A percentile compares a stretch with the other conserved stretches of the same genome.
phyloP scores from a whole-genome alignment of 176 grass and related monocot species.

The Eleusine indica region DNA sequence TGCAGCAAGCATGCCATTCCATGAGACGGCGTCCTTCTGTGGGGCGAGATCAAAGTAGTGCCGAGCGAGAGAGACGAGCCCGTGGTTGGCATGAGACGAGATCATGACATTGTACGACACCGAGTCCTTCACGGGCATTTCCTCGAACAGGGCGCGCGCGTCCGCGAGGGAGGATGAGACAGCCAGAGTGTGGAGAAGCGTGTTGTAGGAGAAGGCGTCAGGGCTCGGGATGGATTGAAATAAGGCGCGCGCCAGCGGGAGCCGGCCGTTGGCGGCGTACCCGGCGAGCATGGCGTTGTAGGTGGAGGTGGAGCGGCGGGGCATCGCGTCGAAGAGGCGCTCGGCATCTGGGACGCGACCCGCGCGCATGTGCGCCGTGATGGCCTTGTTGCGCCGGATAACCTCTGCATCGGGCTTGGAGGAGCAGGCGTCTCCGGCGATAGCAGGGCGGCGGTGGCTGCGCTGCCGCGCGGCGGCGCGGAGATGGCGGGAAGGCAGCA shows the following conservation, averaged over 20 bases:
- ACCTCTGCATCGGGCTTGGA: slow-evolving; percentile 53
- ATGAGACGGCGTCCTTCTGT: slow-evolving; percentile 71
- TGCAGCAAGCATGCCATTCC: slow-evolving; percentile 81
- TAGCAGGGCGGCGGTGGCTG: slow-evolving; percentile 31
- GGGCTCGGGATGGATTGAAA: slow-evolving; percentile 65
- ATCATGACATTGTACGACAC: slow-evolving; percentile 88
- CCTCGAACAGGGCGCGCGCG: slow-evolving; percentile 71
- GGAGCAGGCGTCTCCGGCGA: background rate
- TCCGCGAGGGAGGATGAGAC: slow-evolving; percentile 51
- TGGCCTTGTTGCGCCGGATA: slow-evolving; percentile 74
- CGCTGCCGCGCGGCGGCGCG: slow-evolving; percentile 50
- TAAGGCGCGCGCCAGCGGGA: slow-evolving; percentile 50
- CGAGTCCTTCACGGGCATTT: slow-evolving; percentile 71
- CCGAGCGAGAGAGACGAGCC: slow-evolving; percentile 63
- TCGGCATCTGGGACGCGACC: slow-evolving; percentile 59
- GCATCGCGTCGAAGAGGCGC: slow-evolving; percentile 71
- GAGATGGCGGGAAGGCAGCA: slow-evolving; percentile 59
- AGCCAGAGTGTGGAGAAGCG: slow-evolving; percentile 63
- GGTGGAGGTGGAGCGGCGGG: slow-evolving; percentile 66
- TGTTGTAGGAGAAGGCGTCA: slow-evolving; percentile 85
- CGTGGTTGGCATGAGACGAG: slow-evolving; percentile 67
- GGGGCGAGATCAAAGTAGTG: slow-evolving; percentile 79
- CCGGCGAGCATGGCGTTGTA: slow-evolving; percentile 93
- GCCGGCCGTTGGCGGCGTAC: slow-evolving; percentile 67
- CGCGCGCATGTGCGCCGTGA: slow-evolving; percentile 68